Evolutionary conservation across 2,329 filamentous ascomycete species (phyloP), one percentile per base, ranked within the genome.

Genomic region (Chaetomiaceae sp.): DNA sequence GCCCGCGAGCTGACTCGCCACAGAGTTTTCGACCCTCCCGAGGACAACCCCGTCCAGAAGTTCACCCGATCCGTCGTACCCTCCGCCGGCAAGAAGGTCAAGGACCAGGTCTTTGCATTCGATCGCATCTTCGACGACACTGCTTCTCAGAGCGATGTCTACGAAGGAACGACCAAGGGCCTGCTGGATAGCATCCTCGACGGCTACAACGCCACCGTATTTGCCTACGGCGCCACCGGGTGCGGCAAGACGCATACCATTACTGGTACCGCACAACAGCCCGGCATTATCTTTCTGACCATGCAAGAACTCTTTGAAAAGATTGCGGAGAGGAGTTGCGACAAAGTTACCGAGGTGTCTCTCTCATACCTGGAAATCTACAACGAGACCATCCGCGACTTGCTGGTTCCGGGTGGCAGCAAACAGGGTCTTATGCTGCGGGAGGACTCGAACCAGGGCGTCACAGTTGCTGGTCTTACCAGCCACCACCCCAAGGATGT

Each of bases 241-340:
- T 99, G 94, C 70, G 94, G 94, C 70, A 99, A 99, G 75, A 99
- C 94, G 21, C 94, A 99, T 70, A 99, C 94, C 9, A 99, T 99
- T 65, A 90, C 86, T 3, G 94, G 94, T 61, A 96, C 92, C 0
- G 74, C 90, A 1, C 88, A 95, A 67, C 87, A 95, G 65, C 94
- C 94, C 0, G 94, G 94, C 53, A 97, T 99, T 65, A 99, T 99
- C 68, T 99, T 97, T 73, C 75, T 99, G 64, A 97, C 94, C 1
- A 99, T 99, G 91, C 92, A 97, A 71, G 94, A 99, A 71, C 77
- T 99, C 21, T 99, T 99, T 66, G 94, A 99, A 73, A 89, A 92
- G 70, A 96, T 99, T 61, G 76, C 78, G n/a, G 94, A 97, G 52
- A 75, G 89, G 49, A 86, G 85, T 57, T 84, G 87, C 53, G 90